Evolutionary conservation across 2,329 filamentous ascomycete species (phyloP), one percentile per base, ranked within the genome.

Genomic region (Colletotrichum musicola): DNA sequence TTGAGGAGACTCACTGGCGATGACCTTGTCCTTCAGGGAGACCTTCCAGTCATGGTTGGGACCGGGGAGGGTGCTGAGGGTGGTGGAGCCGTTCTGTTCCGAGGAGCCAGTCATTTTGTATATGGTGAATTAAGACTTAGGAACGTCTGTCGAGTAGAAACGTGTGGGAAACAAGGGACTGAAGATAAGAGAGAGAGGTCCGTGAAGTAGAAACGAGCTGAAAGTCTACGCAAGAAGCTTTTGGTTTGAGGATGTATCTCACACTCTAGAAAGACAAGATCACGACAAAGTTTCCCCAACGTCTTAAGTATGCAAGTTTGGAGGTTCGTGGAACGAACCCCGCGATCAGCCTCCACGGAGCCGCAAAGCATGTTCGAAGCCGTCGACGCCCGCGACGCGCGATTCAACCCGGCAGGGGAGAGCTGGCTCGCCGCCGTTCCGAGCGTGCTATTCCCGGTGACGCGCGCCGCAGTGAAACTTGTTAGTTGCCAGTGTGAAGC

Each of bases 11-110:
- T 69, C 72, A 80, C 78, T 80, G 18, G 79, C 75, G 62, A 81
- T 81, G 70, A 81, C 77, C 67, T 82, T 81, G 73, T 75, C 74
- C 54, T 77, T 75, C 25, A 81, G 72, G 9, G 75, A 74, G 49
- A 81, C 74, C 64, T 74, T 73, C 74, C 74, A 81, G 75, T 81
- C 75, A 65, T 80, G 78, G 59, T 72, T 71, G 18, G 75, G 71
- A 6, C 73, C 72, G 18, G 80, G 80, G 4, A 79, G 71, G 3
- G 80, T 81, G 71, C 73, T 77, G 40, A 74, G 72, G 63, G 72
- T 75, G 72, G 50, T 18, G 25, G 59, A 38, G 63, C 47, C 14
- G 57, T 66, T 62, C 49, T 62, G 59, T 1, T 51, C 49, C n/a
- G 46, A 20, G 10, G 46, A 49, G 12, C 49, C 49, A 53, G 58